Conservation (phyloP, 139 green algal species). For the Gonium pectorale region DNA sequence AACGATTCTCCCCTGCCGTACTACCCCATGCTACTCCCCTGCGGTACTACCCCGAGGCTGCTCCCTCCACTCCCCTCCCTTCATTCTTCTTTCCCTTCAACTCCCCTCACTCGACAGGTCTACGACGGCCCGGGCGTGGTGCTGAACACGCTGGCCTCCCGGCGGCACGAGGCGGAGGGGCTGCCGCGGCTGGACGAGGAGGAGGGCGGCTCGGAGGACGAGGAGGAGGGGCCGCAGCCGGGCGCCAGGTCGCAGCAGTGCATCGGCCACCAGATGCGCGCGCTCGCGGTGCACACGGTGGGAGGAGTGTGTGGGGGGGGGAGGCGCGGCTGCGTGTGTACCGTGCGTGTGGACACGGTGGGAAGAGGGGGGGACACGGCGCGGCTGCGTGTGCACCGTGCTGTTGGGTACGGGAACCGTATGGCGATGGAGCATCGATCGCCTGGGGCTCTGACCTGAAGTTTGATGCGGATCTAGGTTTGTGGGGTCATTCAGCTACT, state of each 20-base stretch:
- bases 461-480: too few species aligned
- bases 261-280: constrained; percentile 77
- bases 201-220: background rate
- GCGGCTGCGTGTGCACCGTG: too few species aligned
- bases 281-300: constrained; percentile 48
- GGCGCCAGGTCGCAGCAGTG: background rate
- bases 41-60: too few species aligned
- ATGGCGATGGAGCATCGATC: too few species aligned
- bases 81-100: too few species aligned
- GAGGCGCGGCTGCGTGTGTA: background rate
- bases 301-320: background rate
- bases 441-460: too few species aligned
- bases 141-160: constrained; percentile 23
- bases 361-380: too few species aligned
- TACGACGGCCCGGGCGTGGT: constrained; percentile 39
- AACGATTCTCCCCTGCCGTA: too few species aligned
- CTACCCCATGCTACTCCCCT: too few species aligned
- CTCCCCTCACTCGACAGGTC: background rate
- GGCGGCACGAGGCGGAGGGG: background rate
- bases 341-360: too few species aligned
- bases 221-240: background rate
- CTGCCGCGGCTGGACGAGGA: background rate
- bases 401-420: too few species aligned
- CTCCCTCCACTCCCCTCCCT: too few species aligned
- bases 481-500: background rate